phyloP scores from a whole-genome alignment of 441 rosid genomes.

The Euphorbia neoarborescens region DNA sequence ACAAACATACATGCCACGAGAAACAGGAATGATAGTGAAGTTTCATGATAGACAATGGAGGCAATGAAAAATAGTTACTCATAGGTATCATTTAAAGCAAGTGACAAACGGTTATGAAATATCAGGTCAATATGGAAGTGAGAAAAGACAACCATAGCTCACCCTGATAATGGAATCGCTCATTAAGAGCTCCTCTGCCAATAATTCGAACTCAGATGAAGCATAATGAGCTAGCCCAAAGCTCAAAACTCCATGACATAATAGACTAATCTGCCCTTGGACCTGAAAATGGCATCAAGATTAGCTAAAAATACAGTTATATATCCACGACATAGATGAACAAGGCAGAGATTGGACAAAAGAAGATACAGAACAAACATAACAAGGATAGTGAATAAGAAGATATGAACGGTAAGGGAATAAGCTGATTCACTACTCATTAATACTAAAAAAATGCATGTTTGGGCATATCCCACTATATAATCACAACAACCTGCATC shows the following conservation, averaged over 20 bases:
- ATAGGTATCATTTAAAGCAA: background rate
- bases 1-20: background rate
- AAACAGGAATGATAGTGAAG: background rate
- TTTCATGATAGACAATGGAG: background rate
- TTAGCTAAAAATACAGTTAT: slow-evolving; percentile 9
- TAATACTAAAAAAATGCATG: background rate
- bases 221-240: slow-evolving; percentile 87
- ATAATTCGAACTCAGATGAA: slow-evolving; percentile 85
- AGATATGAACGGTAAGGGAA: background rate
- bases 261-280: slow-evolving; percentile 84
- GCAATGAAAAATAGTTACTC: background rate
- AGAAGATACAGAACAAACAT: background rate
- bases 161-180: slow-evolving; percentile 92
- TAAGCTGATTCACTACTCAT: background rate
- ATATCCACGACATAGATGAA: background rate
- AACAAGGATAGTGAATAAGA: background rate
- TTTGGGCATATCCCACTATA: background rate
- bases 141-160: slow-evolving; percentile 15
- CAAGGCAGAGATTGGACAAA: background rate
- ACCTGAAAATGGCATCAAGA: slow-evolving; percentile 44
- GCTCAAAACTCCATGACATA: slow-evolving; percentile 71
- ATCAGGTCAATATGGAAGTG: slow-evolving; percentile 9
- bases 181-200: slow-evolving; percentile 97
- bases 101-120: slow-evolving; percentile 1
- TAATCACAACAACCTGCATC: background rate